Base-by-base conservation (phyloP, 169 alveolate genomes). In the Theileria parva region DNA sequence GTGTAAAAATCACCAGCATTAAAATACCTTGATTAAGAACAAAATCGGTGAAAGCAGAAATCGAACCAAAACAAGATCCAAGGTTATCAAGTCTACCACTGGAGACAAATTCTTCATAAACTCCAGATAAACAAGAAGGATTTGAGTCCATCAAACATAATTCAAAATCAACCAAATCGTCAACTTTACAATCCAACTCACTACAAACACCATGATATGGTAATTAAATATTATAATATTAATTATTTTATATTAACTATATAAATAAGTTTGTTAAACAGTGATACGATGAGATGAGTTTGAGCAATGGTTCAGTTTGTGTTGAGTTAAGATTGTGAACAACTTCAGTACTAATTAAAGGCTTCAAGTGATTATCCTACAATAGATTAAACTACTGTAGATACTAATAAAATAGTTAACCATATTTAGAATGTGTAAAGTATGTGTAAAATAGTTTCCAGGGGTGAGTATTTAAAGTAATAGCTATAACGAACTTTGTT, bases 81-180 rank as follows among this genome's bases (percentile, higher is more conserved):
- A 97, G 87, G 77, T 97, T 97, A 74, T 97, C 99, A 71, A 96
- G 86, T 68, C 99, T 80, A 8, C 98, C 97, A 37, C 98, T 91
- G 17, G 97, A 94, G 23, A 97, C 89, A 76, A 96, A 97, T 85
- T 97, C 99, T 74, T 96, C 92, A 83, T 96, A 95, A 6, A 96
- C 88, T 13, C 99, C 99, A n/a, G 96, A 92, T 15, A 95, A 81
- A 15, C 89, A 77, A 1, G 98, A 89, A 23, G 95, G 94, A 32
- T 94, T 81, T 9, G 96, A 83, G 88, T 97, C 99, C 93, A 96
- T 93, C 23, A 97, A 81, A 48, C 95, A 95, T 39, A 97, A 77
- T 53, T 96, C 99, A 77, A 96, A 93, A 74, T 89, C 92, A n/a
- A 89, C 79, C 19, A 89, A 85, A 48, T 89, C 94, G 17, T 78